Percentiles rank a stretch among this genome's conserved stretches.
Conservation (phyloP, 768 basidiomycete genomes). For the Gyrodon lividus region DNA sequence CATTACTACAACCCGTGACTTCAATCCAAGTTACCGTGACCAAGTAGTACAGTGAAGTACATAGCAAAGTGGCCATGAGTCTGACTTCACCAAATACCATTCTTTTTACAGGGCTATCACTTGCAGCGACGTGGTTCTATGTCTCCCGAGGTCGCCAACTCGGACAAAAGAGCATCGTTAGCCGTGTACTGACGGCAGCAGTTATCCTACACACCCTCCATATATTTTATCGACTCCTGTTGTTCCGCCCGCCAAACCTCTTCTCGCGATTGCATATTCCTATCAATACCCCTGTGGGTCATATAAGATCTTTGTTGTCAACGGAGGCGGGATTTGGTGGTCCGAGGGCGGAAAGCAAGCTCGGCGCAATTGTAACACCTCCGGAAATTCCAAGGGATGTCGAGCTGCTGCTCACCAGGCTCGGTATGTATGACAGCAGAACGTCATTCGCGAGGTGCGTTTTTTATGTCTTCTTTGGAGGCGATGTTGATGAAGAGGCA, state of each 20-base stretch:
- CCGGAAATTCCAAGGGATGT: constrained; percentile 45
- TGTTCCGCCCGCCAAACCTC: constrained; percentile 55
- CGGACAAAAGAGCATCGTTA: not conserved
- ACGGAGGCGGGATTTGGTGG: constrained; percentile 40
- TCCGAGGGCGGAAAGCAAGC: constrained; percentile 9
- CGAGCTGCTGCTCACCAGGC: constrained; percentile 51
- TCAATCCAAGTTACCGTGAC: too few species aligned
- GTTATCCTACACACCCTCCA: constrained; percentile 17
- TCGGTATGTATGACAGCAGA: constrained; percentile 58
- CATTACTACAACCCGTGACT: too few species aligned
- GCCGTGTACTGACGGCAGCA: constrained; percentile 9
- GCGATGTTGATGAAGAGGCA: constrained; percentile 23
- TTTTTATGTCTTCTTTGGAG: not conserved
- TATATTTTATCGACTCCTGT: constrained; percentile 13
- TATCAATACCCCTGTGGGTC: constrained; percentile 51
- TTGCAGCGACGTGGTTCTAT: constrained; percentile 19
- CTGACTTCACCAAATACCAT: not conserved
- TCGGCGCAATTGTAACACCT: constrained; percentile 9
- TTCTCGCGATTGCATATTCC: constrained; percentile 57
- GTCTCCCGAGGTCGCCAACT: constrained; percentile 9
- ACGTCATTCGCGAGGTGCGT: constrained; percentile 58
- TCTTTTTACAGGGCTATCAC: constrained; percentile 16
- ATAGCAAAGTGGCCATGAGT: constrained; percentile 1
- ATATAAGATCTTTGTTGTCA: constrained; percentile 46
- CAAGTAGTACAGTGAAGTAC: too few species aligned